Evolutionary conservation across 352 stramenopile genomes (phyloP).

Genomic region (Phytopythium kandeliae): DNA sequence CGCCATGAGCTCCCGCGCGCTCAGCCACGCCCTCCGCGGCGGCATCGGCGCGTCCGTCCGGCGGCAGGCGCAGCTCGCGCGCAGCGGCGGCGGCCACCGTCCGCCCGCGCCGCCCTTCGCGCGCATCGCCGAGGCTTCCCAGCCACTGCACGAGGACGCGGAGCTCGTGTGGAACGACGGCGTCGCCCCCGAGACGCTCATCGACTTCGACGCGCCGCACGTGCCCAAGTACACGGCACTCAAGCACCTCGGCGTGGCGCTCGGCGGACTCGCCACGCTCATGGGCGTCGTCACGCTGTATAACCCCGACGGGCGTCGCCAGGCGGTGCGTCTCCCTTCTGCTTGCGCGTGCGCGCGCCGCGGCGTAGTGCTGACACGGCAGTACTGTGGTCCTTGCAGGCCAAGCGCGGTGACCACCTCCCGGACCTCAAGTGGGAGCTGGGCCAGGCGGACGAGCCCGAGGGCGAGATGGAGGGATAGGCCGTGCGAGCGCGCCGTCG

Average conservation of each 20-base stretch:
- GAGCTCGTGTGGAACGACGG: constrained; percentile 88
- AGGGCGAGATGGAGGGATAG: constrained; percentile 84
- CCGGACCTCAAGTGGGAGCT: constrained; percentile 81
- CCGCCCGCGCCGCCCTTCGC: constrained; percentile 76
- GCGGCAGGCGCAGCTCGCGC: constrained; percentile 44
- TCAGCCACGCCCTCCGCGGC: constrained; percentile 54
- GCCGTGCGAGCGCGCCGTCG: constrained; percentile 4
- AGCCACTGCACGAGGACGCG: constrained; percentile 69
- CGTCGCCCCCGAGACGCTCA: constrained; percentile 80
- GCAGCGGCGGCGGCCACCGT: constrained; percentile 35
- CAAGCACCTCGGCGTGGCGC: constrained; percentile 48
- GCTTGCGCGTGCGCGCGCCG: background rate
- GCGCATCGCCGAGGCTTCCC: constrained; percentile 49
- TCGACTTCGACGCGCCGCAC: constrained; percentile 86
- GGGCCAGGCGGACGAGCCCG: constrained; percentile 60
- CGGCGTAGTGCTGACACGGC: background rate
- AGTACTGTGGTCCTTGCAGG: constrained; percentile 12
- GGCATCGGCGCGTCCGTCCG: constrained; percentile 49
- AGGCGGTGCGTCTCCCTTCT: constrained; percentile 47
- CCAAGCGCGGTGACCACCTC: constrained; percentile 71
- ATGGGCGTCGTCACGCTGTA: constrained; percentile 79
- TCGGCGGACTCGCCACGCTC: constrained; percentile 57
- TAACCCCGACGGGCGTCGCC: constrained; percentile 72
- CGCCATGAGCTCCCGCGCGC: constrained; percentile 56
- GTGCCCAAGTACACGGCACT: constrained; percentile 74